A percentile compares a stretch with the other conserved stretches of the same genome.
Evolutionary conservation across 1,139 yeast species (phyloP).

Genomic region (Debaryomyces fabryi): DNA sequence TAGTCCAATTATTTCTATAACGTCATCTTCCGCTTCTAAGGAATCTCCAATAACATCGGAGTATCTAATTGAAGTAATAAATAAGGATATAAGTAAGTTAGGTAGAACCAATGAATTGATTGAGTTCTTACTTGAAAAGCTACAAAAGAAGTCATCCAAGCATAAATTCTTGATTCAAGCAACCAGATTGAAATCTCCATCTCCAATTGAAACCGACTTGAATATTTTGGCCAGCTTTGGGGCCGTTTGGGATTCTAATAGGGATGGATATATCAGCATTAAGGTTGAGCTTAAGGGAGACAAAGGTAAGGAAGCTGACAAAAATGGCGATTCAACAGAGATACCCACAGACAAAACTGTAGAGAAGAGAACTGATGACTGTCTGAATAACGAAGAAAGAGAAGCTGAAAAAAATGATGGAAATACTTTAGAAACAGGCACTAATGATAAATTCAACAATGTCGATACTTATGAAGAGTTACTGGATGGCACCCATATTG

Average conservation of each 20-base stretch:
- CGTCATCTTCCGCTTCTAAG: conserved; percentile 12
- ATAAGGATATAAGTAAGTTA: conserved; percentile 5
- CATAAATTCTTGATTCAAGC: conserved; percentile 39
- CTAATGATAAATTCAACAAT: neutral
- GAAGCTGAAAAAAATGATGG: neutral
- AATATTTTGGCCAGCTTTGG: conserved; percentile 31
- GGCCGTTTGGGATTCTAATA: conserved; percentile 43
- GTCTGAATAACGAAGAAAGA: neutral
- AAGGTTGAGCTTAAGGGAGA: conserved; percentile 15
- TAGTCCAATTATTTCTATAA: conserved; percentile 5
- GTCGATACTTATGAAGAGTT: neutral
- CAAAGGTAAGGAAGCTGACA: neutral
- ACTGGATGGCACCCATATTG: neutral
- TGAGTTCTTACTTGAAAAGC: conserved; percentile 20
- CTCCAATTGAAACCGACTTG: conserved; percentile 20
- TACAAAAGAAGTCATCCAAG: conserved; percentile 37
- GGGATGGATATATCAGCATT: conserved; percentile 39
- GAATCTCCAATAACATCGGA: conserved; percentile 19
- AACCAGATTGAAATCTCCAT: conserved; percentile 22
- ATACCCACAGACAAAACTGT: conserved; percentile 6
- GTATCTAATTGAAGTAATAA: conserved; percentile 11
- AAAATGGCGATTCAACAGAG: neutral
- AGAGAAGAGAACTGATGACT: neutral
- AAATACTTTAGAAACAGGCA: neutral
- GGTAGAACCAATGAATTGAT: conserved; percentile 14